Conservation (phyloP, 768 basidiomycete species). For the Fomitopsis pulvina region DNA sequence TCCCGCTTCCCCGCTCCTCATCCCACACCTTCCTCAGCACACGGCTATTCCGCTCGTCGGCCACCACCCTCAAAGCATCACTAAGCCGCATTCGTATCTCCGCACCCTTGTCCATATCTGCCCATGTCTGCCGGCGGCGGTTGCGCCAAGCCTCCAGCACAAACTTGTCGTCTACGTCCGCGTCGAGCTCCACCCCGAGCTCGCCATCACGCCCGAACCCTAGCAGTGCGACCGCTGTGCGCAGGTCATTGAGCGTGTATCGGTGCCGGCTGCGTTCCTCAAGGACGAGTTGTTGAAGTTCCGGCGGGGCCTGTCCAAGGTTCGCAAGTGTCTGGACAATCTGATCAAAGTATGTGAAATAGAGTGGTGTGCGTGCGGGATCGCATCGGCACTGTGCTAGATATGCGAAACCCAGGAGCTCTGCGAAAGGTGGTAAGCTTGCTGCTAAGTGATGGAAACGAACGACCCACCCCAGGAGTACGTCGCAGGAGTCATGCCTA, state of each 20-base stretch:
- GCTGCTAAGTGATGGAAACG: neutral
- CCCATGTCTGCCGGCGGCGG: conserved; percentile 52
- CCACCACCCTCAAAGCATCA: conserved; percentile 63
- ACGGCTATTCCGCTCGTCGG: conserved; percentile 52
- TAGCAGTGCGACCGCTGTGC: conserved; percentile 40
- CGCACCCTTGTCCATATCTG: conserved; percentile 34
- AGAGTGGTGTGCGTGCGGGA: conserved; percentile 51
- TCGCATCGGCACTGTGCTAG: conserved; percentile 78
- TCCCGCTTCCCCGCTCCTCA: conserved; percentile 43
- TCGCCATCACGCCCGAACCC: conserved; percentile 61
- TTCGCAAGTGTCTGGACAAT: conserved; percentile 46
- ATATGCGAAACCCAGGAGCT: conserved; percentile 73
- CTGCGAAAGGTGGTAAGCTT: conserved; percentile 29
- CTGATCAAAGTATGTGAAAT: conserved; percentile 53
- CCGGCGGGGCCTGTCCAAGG: conserved; percentile 39
- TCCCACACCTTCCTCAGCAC: conserved; percentile 46
- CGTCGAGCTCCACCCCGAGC: conserved; percentile 62
- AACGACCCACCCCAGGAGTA: conserved; percentile 52
- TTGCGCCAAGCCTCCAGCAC: conserved; percentile 64
- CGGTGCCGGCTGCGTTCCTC: conserved; percentile 60
- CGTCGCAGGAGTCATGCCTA: conserved; percentile 63
- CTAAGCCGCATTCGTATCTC: conserved; percentile 48
- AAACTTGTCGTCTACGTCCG: conserved; percentile 63
- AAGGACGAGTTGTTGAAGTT: conserved; percentile 50
- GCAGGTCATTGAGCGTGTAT: conserved; percentile 53